Base-by-base conservation (phyloP, 345 rosid species). In the Euphorbia pulcherrima region DNA sequence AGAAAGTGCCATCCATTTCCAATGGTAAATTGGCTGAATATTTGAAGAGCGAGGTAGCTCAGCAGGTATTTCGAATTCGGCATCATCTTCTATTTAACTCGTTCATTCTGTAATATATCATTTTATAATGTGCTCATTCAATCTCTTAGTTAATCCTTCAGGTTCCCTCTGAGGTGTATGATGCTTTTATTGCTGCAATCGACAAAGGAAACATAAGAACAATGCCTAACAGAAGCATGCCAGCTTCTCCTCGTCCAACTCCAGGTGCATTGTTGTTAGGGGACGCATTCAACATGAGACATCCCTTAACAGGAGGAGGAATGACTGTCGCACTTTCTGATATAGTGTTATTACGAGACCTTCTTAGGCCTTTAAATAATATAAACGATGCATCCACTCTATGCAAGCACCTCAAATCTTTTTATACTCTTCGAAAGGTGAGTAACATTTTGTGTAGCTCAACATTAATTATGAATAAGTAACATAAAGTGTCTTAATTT, bases 1-100 rank as follows among this genome's bases (percentile, higher is more conserved):
- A 79, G 65, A 87, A 81, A 52, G 14, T 87, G 4, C 93, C 87
- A 52, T 87, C 93, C 23, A 74, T 89, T 60, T 83, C 86, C 8
- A 78, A 78, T 17, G 97, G 93, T 3, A 90, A 87, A 74, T 85
- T 92, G 96, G 76, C 87, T 2, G 69, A 68, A 20, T 92, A 83
- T 68, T 64, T 92, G 73, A 92, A 76, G 60, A 69, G 81, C 29
- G 62, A 35, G 0, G 83, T 87, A 41, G 90, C 86, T 1, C 86
- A 88, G 46, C 90, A 87, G 80, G 74, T 84, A 76, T 20, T 12
- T 44, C 13, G 2, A 12, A 12, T 33, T 33, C 37, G 7, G 37
- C 4, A 33, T 33, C 7, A 33, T 33, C 37, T 33, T 33, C 37
- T 33, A 2, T 33, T 33, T 33, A 7, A 33, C 37, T 33, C 7